Evolutionary conservation across 2,329 filamentous ascomycete genomes (phyloP).

Genomic region (Claviceps citrina): DNA sequence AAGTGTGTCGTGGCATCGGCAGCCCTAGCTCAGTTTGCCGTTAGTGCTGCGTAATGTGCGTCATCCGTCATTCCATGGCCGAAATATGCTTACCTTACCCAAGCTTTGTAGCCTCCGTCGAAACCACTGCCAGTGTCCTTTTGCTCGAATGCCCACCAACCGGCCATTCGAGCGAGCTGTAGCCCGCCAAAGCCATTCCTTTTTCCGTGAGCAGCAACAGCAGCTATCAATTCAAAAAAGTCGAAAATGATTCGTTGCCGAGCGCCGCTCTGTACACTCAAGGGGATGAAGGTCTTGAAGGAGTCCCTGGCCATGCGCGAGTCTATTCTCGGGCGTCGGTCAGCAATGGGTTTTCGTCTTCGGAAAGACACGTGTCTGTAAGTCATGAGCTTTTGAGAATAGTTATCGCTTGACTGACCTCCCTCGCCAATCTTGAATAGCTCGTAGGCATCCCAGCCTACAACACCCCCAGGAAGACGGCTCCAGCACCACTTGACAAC

Average conservation of each 20-base stretch:
- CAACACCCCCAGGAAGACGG: slow-evolving; percentile 74
- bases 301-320: slow-evolving; percentile 83
- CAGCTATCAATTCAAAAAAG: slow-evolving; percentile 86
- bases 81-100: slow-evolving; percentile 41
- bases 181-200: slow-evolving; percentile 82
- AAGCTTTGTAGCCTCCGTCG: slow-evolving; percentile 81
- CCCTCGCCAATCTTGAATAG: slow-evolving; percentile 88
- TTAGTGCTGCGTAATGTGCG: slow-evolving; percentile 2
- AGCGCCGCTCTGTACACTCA: slow-evolving; percentile 77
- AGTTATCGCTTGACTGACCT: slow-evolving; percentile 37
- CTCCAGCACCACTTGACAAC: slow-evolving; percentile 99
- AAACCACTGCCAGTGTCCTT: slow-evolving; percentile 78
- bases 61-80: not conserved
- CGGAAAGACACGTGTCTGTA: too few relatives aligned
- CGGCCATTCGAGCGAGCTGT: slow-evolving; percentile 86
- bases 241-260: slow-evolving; percentile 83
- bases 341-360: too few relatives aligned
- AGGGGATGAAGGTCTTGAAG: slow-evolving; percentile 89
- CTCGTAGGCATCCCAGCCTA: slow-evolving; percentile 95
- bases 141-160: slow-evolving; percentile 98
- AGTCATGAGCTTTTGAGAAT: too few relatives aligned
- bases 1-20: slow-evolving; percentile 92
- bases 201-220: slow-evolving; percentile 85
- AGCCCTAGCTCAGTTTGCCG: slow-evolving; percentile 39
- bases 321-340: slow-evolving; percentile 36